These are phyloP conservation scores for Suillus ampliporus DNA, from an alignment of 768 basidiomycete species.

Conservation along the genomic window DNA sequence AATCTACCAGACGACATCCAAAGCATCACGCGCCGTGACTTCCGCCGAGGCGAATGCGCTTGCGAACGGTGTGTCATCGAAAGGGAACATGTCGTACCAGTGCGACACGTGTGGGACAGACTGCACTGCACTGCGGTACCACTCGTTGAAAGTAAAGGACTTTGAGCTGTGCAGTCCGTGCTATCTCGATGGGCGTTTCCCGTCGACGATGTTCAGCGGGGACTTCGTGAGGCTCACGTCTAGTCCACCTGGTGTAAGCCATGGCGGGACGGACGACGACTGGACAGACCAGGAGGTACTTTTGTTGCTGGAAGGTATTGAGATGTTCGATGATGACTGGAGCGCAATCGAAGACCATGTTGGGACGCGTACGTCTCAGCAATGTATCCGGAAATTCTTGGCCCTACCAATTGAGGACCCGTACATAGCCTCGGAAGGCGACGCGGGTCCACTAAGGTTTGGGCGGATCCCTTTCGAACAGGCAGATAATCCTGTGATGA, in stretches of 20 bases:
- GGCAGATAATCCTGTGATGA: constrained; percentile 98
- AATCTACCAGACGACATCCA: constrained; percentile 88
- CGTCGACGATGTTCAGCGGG: constrained; percentile 93
- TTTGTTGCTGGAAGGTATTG: constrained; percentile 90
- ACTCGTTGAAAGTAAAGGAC: constrained; percentile 91
- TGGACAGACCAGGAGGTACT: constrained; percentile 95
- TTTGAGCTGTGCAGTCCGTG: constrained; percentile 91
- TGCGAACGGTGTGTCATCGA: constrained; percentile 53
- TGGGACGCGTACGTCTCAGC: constrained; percentile 87
- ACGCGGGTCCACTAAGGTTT: constrained; percentile 76
- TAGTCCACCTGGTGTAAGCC: constrained; percentile 36
- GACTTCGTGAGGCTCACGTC: constrained; percentile 90
- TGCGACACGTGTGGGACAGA: constrained; percentile 97
- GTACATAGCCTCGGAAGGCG: constrained; percentile 79
- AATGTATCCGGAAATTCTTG: constrained; percentile 95
- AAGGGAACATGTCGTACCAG: constrained; percentile 61
- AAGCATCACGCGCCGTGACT: constrained; percentile 75
- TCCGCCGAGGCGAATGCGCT: constrained; percentile 71
- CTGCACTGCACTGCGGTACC: constrained; percentile 88
- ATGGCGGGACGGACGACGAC: constrained; percentile 58
- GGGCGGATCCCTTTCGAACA: constrained; percentile 90
- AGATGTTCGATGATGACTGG: constrained; percentile 99
- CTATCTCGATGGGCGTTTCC: constrained; percentile 97
- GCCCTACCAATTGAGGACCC: constrained; percentile 96
- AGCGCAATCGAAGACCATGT: constrained; percentile 91